Evolutionary conservation across 2,329 filamentous ascomycete species (phyloP).

Genomic region (Trichoderma breve): DNA sequence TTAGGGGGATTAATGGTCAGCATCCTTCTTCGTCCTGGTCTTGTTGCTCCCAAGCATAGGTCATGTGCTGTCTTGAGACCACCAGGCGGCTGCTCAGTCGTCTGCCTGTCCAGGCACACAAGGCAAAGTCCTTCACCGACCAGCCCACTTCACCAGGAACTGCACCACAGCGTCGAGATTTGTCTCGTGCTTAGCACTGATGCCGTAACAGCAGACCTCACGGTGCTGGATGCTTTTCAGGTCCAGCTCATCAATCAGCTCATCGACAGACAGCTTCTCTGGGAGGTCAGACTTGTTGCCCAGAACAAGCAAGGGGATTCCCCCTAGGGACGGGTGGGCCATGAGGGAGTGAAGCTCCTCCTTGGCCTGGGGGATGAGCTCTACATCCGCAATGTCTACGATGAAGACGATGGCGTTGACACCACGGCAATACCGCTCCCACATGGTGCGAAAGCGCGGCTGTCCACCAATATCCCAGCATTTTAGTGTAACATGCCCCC

Average conservation of each 20-base stretch:
- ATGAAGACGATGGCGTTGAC: constrained; percentile 99
- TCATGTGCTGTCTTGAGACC: constrained; percentile 16
- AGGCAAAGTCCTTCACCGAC: constrained; percentile 51
- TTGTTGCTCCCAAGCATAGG: neutral
- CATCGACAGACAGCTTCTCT: constrained; percentile 88
- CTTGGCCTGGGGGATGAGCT: constrained; percentile 76
- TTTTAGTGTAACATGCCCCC: constrained; percentile 96
- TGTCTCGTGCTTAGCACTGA: constrained; percentile 97
- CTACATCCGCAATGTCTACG: constrained; percentile 88
- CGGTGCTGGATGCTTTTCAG: constrained; percentile 85
- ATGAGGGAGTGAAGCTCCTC: constrained; percentile 91
- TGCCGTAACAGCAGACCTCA: constrained; percentile 97
- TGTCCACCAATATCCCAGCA: constrained; percentile 99
- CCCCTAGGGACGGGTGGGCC: constrained; percentile 77
- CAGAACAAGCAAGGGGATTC: constrained; percentile 88
- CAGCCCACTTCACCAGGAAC: constrained; percentile 90
- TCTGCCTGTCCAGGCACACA: neutral
- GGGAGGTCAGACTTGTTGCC: constrained; percentile 96
- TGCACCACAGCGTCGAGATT: constrained; percentile 96
- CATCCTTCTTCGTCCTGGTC: neutral
- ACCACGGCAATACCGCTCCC: constrained; percentile 96
- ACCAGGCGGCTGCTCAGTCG: constrained; percentile 9
- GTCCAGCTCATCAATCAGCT: constrained; percentile 89
- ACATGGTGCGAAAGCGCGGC: constrained; percentile 96
- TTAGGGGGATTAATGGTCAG: constrained; percentile 12